A percentile compares a stretch with the other conserved stretches of the same genome.
Evolutionary conservation across 2,329 filamentous ascomycete genomes (phyloP).

Genomic region (Fusarium piperis): DNA sequence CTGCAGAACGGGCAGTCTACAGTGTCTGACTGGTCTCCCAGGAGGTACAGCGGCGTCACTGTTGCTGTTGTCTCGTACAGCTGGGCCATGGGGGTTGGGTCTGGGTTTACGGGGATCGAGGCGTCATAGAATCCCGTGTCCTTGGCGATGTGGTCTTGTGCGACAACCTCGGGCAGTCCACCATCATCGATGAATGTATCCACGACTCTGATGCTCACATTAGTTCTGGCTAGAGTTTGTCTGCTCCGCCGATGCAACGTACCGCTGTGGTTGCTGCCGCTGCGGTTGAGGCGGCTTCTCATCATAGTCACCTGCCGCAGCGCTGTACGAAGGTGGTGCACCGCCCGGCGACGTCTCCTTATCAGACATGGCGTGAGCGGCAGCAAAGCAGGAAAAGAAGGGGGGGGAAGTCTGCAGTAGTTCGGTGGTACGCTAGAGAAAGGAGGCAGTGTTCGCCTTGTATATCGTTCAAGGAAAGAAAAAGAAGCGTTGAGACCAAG

Average conservation of each 20-base stretch:
- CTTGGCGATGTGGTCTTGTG: background rate
- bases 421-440: background rate
- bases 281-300: background rate
- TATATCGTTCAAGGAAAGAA: background rate
- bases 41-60: constrained; percentile 34
- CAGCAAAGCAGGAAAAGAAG: background rate
- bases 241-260: background rate
- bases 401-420: background rate
- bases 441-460: background rate
- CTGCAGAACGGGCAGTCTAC: constrained; percentile 39
- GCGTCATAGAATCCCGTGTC: constrained; percentile 15
- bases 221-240: background rate
- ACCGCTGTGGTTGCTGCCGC: background rate
- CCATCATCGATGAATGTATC: constrained; percentile 23
- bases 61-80: constrained; percentile 1
- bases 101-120: constrained; percentile 29
- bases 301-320: background rate
- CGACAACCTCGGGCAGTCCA: constrained; percentile 32
- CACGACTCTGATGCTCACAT: constrained; percentile 7
- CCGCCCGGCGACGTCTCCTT: background rate
- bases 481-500: background rate
- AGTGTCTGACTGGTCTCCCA: constrained; percentile 35
- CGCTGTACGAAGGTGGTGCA: background rate
- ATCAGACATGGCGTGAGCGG: background rate
- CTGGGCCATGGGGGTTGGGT: constrained; percentile 8